Conservation (phyloP, 2,329 filamentous ascomycete genomes). For the Sporothrix brasiliensis region DNA sequence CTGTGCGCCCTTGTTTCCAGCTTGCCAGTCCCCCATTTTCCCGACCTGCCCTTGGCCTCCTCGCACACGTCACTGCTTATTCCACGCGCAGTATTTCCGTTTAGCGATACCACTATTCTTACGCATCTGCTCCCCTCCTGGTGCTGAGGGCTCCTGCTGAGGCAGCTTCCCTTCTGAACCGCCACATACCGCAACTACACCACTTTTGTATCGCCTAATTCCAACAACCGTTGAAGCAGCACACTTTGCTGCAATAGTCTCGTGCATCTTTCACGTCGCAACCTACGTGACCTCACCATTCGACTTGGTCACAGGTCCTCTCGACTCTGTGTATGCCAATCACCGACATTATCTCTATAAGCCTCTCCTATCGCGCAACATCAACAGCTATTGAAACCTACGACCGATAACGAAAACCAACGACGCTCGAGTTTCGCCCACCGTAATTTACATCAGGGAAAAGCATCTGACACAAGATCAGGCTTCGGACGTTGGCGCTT, state of each 20-base stretch:
- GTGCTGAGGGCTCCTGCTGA: too few species aligned
- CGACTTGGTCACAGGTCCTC: background rate
- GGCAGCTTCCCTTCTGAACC: background rate
- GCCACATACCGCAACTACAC: constrained; percentile 21
- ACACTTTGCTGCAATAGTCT: constrained; percentile 22
- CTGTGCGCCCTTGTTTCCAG: background rate
- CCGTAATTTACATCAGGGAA: background rate
- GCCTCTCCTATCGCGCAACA: background rate
- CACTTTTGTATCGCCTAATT: constrained; percentile 1
- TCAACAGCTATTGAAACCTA: background rate
- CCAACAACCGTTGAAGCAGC: background rate
- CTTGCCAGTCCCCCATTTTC: background rate
- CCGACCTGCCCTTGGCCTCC: background rate
- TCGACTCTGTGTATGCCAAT: background rate
- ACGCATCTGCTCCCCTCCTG: background rate
- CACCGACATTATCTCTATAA: background rate
- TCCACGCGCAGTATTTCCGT: constrained; percentile 1
- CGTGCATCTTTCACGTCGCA: constrained; percentile 28
- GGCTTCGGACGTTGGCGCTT: background rate
- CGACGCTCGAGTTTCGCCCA: background rate
- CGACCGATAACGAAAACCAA: constrained; percentile 18
- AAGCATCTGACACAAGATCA: background rate
- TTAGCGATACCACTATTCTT: background rate
- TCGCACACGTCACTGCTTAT: constrained; percentile 15
- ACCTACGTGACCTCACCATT: background rate